Conservation (phyloP, 2,329 filamentous ascomycete species). For the Fusarium gaditjirri region DNA sequence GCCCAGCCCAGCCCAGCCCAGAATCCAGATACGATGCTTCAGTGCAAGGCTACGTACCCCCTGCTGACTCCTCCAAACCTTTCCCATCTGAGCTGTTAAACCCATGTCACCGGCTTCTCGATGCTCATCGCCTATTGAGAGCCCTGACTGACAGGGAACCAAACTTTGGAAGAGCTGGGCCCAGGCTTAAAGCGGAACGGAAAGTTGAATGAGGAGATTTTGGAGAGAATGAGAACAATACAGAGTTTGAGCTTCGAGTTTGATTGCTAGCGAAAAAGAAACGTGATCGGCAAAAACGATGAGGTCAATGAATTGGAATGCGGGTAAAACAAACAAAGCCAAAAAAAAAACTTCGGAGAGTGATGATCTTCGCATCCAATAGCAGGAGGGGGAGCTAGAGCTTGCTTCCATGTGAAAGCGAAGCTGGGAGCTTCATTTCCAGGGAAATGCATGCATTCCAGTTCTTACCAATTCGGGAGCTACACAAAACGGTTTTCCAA, state of each 20-base stretch:
- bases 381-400: slow-evolving; percentile 14
- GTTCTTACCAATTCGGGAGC: slow-evolving; percentile 12
- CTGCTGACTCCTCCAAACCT: slow-evolving; percentile 32
- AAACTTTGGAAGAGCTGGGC: slow-evolving; percentile 18
- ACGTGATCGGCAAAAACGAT: slow-evolving; percentile 8
- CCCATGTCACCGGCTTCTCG: slow-evolving; percentile 24
- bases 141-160: slow-evolving; percentile 21
- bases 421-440: neutral
- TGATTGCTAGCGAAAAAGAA: neutral
- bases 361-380: slow-evolving; percentile 37
- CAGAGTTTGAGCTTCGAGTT: neutral
- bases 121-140: slow-evolving; percentile 20
- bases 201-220: slow-evolving; percentile 16
- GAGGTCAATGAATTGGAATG: slow-evolving; percentile 21
- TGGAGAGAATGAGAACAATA: neutral
- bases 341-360: neutral
- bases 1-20: neutral
- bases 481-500: slow-evolving; percentile 24
- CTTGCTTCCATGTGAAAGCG: slow-evolving; percentile 28
- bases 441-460: slow-evolving; percentile 8
- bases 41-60: slow-evolving; percentile 35
- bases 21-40: slow-evolving; percentile 14
- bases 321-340: slow-evolving; percentile 3
- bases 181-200: slow-evolving; percentile 20
- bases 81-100: neutral